phyloP scores from a whole-genome alignment of 2,329 filamentous ascomycete species.

The Byssoonygena ceratinophila region DNA sequence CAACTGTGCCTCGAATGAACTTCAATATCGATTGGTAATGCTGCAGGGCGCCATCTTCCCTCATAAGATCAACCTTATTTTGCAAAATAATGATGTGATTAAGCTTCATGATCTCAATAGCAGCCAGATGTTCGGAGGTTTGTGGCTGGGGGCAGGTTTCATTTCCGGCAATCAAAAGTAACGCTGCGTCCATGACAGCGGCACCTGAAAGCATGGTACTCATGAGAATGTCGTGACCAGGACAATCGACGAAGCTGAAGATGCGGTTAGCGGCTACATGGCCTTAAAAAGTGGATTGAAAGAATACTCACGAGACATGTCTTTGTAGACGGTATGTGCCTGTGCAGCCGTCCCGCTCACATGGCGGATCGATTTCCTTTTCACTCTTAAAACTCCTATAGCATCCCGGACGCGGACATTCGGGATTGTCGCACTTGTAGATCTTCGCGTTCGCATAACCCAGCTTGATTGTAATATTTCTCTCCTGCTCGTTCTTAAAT shows the following conservation, averaged over 20 bases:
- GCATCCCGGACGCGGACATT: conserved; percentile 88
- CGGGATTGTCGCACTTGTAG: conserved; percentile 90
- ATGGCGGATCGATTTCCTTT: conserved; percentile 94
- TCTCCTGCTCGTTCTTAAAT: conserved; percentile 99
- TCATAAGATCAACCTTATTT: conserved; percentile 99
- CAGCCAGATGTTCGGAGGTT: conserved; percentile 95
- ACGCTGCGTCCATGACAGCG: conserved; percentile 97
- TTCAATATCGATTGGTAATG: conserved; percentile 97
- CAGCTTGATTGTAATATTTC: conserved; percentile 99
- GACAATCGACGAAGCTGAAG: conserved; percentile 86
- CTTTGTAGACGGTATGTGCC: conserved; percentile 80
- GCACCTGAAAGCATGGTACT: conserved; percentile 99
- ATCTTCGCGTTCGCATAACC: conserved; percentile 99
- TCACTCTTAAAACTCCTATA: conserved; percentile 97
- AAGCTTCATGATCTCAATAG: conserved; percentile 99
- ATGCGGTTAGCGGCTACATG: conserved; percentile 4
- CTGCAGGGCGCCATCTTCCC: conserved; percentile 82
- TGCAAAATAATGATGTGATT: conserved; percentile 99
- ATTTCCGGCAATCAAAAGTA: conserved; percentile 94
- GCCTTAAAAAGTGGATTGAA: conserved; percentile 14
- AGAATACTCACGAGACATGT: conserved; percentile 68
- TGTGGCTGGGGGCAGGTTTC: conserved; percentile 97
- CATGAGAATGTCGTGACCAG: conserved; percentile 99
- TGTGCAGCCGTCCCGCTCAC: conserved; percentile 81
- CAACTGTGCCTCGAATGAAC: conserved; percentile 95